Base-by-base conservation (phyloP, 2,329 filamentous ascomycete genomes). In the Fusarium nelsonii region DNA sequence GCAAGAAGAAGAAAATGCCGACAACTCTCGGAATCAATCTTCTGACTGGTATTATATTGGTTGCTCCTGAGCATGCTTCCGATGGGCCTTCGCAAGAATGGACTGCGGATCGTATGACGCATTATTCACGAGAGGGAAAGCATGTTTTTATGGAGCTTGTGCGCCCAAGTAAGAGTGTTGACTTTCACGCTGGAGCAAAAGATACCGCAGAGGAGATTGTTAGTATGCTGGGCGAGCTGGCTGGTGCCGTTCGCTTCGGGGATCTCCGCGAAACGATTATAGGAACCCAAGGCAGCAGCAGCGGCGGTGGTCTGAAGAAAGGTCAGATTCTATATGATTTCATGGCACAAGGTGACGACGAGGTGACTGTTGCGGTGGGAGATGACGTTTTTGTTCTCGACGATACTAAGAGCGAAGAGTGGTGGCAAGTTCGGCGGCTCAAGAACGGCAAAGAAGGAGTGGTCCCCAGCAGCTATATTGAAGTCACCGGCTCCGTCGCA, bases 41-140 rank as follows among this genome's bases (percentile, higher is more conserved):
- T 58, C 90, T 91, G 48, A 97, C 93, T 16, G 94, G 94, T 39
- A 88, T 91, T 33, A 97, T 99, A 71, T 90, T 97, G 80, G 93
- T 99, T 73, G 92, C 94, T 0, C 94, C 95, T 0, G 95, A 97
- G 77, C 93, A 92, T 77, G 85, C 90, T 50, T 87, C 90, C 65
- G 93, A 97, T 77, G 94, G 93, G 2, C 91, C 92, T 5, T 90
- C 92, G 63, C 91, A 97, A 76, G 94, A 97, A 79, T 99, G 96
- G 96, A 91, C 91, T 2, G 95, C 94, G 1, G 94, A 98, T 43
- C 96, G 92, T 78, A 91, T 99, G 85, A 94, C 92, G n/a, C 93
- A 97, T 79, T 98, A 98, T 79, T 97, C 94, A 23, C 93, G 97
- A 60, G 96, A 99, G 82, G 96, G 95, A 36, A 99, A 99, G 77